Evolutionary conservation across 1,284 basidiomycete species (phyloP).

Genomic region (Tilletia walkeri): DNA sequence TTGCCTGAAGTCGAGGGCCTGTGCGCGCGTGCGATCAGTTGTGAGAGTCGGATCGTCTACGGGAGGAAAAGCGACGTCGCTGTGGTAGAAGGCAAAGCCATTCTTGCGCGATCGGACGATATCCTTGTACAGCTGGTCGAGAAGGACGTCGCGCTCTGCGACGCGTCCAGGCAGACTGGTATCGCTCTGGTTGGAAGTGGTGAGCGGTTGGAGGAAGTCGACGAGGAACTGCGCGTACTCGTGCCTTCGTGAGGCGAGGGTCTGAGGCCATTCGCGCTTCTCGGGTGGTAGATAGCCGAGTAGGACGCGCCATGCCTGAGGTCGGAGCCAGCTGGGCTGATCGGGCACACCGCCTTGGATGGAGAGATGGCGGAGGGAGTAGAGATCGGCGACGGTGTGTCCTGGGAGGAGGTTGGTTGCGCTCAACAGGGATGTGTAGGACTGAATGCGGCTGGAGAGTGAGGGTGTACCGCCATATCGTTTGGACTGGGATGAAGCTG

Average conservation of each 20-base stretch:
- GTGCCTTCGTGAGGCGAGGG: conserved; percentile 33
- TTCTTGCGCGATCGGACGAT: conserved; percentile 43
- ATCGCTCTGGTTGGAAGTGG: not conserved
- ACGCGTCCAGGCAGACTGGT: not conserved
- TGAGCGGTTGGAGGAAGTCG: conserved; percentile 1
- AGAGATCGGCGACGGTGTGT: conserved; percentile 41
- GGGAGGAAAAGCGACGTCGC: conserved; percentile 23
- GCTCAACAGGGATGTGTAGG: conserved; percentile 40
- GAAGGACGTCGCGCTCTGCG: conserved; percentile 32
- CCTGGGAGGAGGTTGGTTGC: conserved; percentile 43
- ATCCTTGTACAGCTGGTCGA: conserved; percentile 52
- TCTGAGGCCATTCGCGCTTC: conserved; percentile 43
- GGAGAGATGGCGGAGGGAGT: conserved; percentile 42
- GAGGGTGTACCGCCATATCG: not conserved
- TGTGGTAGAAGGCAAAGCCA: conserved; percentile 47
- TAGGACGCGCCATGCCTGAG: conserved; percentile 52
- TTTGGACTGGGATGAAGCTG: not conserved
- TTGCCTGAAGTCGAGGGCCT: conserved; percentile 18
- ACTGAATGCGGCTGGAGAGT: not conserved
- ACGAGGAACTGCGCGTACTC: conserved; percentile 40
- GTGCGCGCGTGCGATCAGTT: not conserved
- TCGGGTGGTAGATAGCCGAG: conserved; percentile 48
- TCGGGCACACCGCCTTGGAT: conserved; percentile 35
- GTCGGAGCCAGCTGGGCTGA: conserved; percentile 43
- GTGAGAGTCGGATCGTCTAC: not conserved